Percentiles rank a stretch among this genome's conserved stretches.
phyloP scores from a whole-genome alignment of 1,139 yeast species.

The Oligophagozyma castellii region DNA sequence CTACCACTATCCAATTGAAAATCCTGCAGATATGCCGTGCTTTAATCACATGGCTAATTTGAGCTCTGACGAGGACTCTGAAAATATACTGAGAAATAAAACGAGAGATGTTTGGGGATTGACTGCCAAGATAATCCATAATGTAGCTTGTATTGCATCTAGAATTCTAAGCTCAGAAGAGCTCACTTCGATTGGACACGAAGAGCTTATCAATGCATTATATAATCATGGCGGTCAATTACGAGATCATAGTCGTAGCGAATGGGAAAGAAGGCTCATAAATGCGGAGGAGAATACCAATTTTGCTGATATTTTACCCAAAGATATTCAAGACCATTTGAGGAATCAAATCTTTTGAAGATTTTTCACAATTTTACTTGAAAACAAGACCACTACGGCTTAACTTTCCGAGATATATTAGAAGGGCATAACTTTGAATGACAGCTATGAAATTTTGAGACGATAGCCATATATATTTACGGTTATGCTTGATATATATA shows the following conservation, averaged over 20 bases:
- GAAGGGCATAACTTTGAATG: no score
- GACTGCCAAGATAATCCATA: constrained; percentile 76
- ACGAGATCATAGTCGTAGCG: constrained; percentile 24
- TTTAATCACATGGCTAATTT: constrained; percentile 44
- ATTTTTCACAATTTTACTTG: no score
- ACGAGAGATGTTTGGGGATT: constrained; percentile 79
- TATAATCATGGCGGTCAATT: constrained; percentile 39
- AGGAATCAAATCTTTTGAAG: no score
- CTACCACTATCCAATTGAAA: constrained; percentile 43
- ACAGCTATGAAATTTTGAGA: no score
- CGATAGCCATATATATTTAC: no score
- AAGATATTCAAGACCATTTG: constrained; percentile 10
- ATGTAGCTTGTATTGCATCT: constrained; percentile 51
- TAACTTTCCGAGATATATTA: no score
- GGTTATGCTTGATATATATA: no score
- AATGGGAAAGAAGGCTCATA: constrained; percentile 32
- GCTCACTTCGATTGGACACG: constrained; percentile 35
- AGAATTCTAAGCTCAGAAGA: constrained; percentile 9
- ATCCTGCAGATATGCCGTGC: constrained; percentile 48
- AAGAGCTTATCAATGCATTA: constrained; percentile 46
- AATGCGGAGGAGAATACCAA: constrained; percentile 28
- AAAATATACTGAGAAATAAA: constrained; percentile 4
- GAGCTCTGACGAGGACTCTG: constrained; percentile 39
- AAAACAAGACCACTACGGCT: no score
- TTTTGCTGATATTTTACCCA: constrained; percentile 35